These are phyloP conservation scores for sweet orange (Citrus sinensis) DNA, from an alignment of 345 rosid species.

Conservation along the genomic window DVS_A1.0 CM039169.1:32050001-32050500, in stretches of 20 bases:
- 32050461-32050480: constrained; percentile 37
- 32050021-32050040: background rate
- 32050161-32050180: constrained; percentile 39
- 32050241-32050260: constrained; percentile 20
- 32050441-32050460: constrained; percentile 28
- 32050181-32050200: background rate
- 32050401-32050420: constrained; percentile 46
- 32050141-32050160: constrained; percentile 49
- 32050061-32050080: constrained; percentile 42
- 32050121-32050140: constrained; percentile 30
- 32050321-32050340: constrained; percentile 47
- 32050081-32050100: constrained; percentile 42
- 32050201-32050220: constrained; percentile 37
- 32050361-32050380: constrained; percentile 53
- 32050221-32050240: constrained; percentile 44
- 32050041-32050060: constrained; percentile 34
- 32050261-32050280: constrained; percentile 53
- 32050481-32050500: constrained; percentile 41
- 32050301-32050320: constrained; percentile 52
- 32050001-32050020: constrained; percentile 44
- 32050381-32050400: constrained; percentile 37
- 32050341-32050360: constrained; percentile 52
- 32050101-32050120: constrained; percentile 39
- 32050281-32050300: constrained; percentile 49
- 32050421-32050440: constrained; percentile 33